Evolutionary conservation across 2,329 filamentous ascomycete species (phyloP), one percentile per base, ranked within the genome.

Genomic region (Neoscytalidium dimidiatum): DNA sequence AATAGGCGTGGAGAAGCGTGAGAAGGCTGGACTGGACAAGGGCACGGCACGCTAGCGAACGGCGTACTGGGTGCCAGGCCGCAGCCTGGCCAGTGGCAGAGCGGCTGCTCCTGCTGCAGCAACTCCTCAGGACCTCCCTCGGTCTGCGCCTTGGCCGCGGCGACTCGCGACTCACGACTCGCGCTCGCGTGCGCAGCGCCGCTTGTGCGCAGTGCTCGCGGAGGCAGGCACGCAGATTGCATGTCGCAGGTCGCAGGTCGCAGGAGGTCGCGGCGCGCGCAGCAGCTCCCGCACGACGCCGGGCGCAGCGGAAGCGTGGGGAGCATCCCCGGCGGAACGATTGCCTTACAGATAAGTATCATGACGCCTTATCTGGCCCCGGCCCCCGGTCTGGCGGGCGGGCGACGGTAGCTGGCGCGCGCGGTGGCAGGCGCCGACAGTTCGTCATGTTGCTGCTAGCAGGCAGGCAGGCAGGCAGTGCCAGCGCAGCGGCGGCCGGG

Each of bases 21-120:
- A 49, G 46, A 57, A 43, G 53, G 53, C 53, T 58, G 53, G 53
- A 43, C 53, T 58, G 8, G 52, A 57, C 52, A 28, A 29, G 52
- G 52, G 52, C 52, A 21, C 19, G 53, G 53, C 11, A 23, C 53
- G 53, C 53, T 58, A 58, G 52, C 52, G 52, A 56, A 52, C 44
- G 44, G 44, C 44, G 44, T 21, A 17, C 44, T 48, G 44, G 19
- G 23, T 48, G 19, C 9, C 44, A 48, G 19, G 44, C 44, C 44
- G 44, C 44, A 21, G 44, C 8, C 19, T 23, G 21, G 44, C 31
- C 41, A 26, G 19, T 3, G n/a, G 19, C 44, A 26, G 44, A 11
- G 44, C 44, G 21, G 28, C 44, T 48, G n/a, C 21, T 21, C 14
- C 28, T 9, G 29, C 31, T 35, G 31, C 52, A 23, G 35, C 21